Conservation (phyloP, 371 early-diverging fungal species). For the Modicella reniformis region DNA sequence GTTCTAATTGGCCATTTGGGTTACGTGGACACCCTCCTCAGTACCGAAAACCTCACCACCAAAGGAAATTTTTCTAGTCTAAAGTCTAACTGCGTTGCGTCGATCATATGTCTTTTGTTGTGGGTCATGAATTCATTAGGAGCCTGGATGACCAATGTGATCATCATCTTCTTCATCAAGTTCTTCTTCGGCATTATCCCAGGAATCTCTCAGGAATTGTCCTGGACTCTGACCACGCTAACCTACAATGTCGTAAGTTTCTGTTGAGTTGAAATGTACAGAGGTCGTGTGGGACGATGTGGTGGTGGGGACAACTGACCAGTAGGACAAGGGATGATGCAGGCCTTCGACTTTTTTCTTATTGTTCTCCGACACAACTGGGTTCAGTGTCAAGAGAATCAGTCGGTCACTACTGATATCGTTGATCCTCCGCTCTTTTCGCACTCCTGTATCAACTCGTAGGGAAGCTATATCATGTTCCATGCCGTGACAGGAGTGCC, state of each 20-base stretch:
- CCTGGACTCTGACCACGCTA: conserved; percentile 96
- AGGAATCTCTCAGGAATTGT: conserved; percentile 86
- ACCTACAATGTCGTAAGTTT: conserved; percentile 85
- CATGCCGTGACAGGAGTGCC: conserved; percentile 96
- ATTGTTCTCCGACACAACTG: no score
- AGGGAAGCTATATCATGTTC: conserved; percentile 95
- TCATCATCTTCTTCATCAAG: conserved; percentile 82
- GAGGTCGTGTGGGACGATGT: conserved; percentile 2
- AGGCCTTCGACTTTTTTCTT: no score
- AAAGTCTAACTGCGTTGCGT: no score
- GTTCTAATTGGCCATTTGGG: background rate
- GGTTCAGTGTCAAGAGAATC: background rate
- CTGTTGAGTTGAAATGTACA: background rate
- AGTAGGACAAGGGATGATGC: no score
- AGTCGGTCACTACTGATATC: background rate
- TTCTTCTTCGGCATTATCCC: conserved; percentile 89
- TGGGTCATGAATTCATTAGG: no score
- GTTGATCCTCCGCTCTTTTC: background rate
- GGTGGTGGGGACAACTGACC: no score
- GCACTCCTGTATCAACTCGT: conserved; percentile 1
- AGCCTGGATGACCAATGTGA: conserved; percentile 89
- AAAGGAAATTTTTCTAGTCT: background rate
- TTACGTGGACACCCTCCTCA: background rate
- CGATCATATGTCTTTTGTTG: background rate
- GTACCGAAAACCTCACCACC: no score